These are phyloP conservation scores for Actinomucor elegans DNA, from an alignment of 371 early-diverging fungal genomes.

Conservation along the genomic window DNA sequence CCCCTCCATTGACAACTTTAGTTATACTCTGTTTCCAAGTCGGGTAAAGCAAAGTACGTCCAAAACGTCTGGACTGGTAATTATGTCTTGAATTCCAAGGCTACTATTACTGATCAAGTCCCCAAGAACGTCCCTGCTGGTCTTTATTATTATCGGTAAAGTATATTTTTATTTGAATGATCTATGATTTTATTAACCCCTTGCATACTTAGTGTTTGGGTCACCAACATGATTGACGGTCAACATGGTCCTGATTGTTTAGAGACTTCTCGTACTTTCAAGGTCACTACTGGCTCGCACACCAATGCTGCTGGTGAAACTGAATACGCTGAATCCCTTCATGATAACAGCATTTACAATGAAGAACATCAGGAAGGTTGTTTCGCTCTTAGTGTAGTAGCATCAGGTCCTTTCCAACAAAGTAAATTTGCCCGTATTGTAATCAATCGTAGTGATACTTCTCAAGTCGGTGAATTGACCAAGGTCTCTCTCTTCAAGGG, in stretches of 20 bases:
- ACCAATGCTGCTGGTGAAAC: conserved; percentile 53
- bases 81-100: conserved; percentile 31
- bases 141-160: conserved; percentile 53
- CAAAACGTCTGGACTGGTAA: conserved; percentile 46
- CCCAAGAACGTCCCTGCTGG: conserved; percentile 34
- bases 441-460: conserved; percentile 34
- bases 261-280: conserved; percentile 51
- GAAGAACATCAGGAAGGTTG: conserved; percentile 39
- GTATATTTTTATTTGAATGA: not conserved
- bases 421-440: conserved; percentile 23
- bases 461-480: conserved; percentile 37
- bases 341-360: conserved; percentile 33
- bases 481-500: conserved; percentile 47
- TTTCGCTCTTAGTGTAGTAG: conserved; percentile 40
- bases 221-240: conserved; percentile 33
- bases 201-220: conserved; percentile 47
- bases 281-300: conserved; percentile 52
- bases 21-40: conserved; percentile 36
- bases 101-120: conserved; percentile 33
- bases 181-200: no score
- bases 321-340: conserved; percentile 41
- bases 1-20: conserved; percentile 12
- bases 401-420: conserved; percentile 33
- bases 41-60: conserved; percentile 41
- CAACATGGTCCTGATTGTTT: conserved; percentile 33